Percentiles rank a stretch among this genome's conserved stretches.
These are phyloP conservation scores for Porphyra umbilicalis DNA, from an alignment of 31 red algal genomes.

Conservation along the genomic window DNA sequence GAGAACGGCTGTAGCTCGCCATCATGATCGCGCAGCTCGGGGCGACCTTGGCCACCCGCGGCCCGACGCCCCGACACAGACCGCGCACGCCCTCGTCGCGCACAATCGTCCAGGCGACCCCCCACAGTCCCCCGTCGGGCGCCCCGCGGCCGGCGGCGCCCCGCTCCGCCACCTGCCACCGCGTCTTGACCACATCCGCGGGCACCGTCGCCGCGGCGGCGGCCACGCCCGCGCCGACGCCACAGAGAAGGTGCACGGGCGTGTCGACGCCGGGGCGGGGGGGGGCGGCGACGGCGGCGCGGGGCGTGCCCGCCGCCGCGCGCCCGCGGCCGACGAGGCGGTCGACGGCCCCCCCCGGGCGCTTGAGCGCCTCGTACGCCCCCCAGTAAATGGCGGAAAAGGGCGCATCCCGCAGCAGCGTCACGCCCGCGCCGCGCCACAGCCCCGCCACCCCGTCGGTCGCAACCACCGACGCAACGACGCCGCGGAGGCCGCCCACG, in stretches of 20 bases:
- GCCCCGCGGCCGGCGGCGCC: neutral
- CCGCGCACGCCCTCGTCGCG: slow-evolving; percentile 52
- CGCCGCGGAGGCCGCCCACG: neutral
- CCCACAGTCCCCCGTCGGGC: neutral
- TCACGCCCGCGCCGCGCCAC: slow-evolving; percentile 73
- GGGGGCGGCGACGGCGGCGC: neutral
- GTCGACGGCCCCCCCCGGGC: slow-evolving; percentile 6
- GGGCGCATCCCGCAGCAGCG: slow-evolving; percentile 86
- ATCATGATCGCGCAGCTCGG: slow-evolving; percentile 98
- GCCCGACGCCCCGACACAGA: slow-evolving; percentile 64
- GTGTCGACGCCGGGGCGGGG: slow-evolving; percentile 4
- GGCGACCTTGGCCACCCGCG: slow-evolving; percentile 82
- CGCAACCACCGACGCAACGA: neutral
- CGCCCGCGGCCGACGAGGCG: slow-evolving; percentile 10
- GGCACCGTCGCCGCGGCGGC: slow-evolving; percentile 82
- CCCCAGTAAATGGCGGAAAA: slow-evolving; percentile 98
- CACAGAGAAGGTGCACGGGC: slow-evolving; percentile 36
- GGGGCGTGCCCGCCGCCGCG: slow-evolving; percentile 45
- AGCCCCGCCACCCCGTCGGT: slow-evolving; percentile 41
- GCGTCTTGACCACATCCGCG: slow-evolving; percentile 92
- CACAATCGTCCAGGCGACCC: slow-evolving; percentile 44
- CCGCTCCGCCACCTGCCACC: slow-evolving; percentile 39
- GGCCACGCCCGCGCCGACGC: slow-evolving; percentile 62
- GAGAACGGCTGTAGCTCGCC: slow-evolving; percentile 63
- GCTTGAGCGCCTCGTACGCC: slow-evolving; percentile 79